Evolutionary conservation across 78 protist genomes (phyloP), one percentile per base, ranked within the genome.

Genomic region (Speleostelium caveatum): DNA sequence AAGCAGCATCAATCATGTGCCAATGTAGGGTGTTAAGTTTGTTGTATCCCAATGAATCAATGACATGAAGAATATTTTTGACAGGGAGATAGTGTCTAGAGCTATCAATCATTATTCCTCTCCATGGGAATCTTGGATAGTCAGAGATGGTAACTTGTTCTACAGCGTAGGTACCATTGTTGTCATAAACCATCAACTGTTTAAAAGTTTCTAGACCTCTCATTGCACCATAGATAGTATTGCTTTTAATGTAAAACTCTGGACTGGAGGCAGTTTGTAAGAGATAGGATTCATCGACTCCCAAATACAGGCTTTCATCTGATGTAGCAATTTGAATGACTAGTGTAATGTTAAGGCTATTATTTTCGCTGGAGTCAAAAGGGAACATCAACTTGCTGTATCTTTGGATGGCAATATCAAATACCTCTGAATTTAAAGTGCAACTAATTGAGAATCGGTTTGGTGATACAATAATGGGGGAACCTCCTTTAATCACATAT

Each of bases 21-120:
- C 98, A 97, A 93, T 97, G 99, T 19, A 97, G 53, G 45, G 88
- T 92, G 89, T 97, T 97, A 63, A 96, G 41, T 89, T 94, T 96
- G 49, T 63, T 55, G 83, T 56, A 68, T 10, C 94, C 94, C 21
- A 97, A 58, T 24, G 95, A 3, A 42, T 96, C 96, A 49, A 97
- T 61, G 61, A 95, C 51, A 26, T 75, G 68, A 28, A 72, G 67
- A 10, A 97, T 55, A 42, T 56, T 24, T 19, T 42, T 28, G 32
- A 94, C 41, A 22, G 96, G 73, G 4, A 83, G 35, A 77, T 35
- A 97, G 75, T 97, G 99, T 22, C 99, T 91, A 7, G 97, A 90
- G 10, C 95, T 94, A 89, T 97, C 99, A 42, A 97, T 8, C 88
- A 97, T 67, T 41, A 97, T 60, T n/a, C 96, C 99, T 24, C 99